phyloP scores from a whole-genome alignment of 2,329 filamentous ascomycete species.

The Colletotrichum musicola region DNA sequence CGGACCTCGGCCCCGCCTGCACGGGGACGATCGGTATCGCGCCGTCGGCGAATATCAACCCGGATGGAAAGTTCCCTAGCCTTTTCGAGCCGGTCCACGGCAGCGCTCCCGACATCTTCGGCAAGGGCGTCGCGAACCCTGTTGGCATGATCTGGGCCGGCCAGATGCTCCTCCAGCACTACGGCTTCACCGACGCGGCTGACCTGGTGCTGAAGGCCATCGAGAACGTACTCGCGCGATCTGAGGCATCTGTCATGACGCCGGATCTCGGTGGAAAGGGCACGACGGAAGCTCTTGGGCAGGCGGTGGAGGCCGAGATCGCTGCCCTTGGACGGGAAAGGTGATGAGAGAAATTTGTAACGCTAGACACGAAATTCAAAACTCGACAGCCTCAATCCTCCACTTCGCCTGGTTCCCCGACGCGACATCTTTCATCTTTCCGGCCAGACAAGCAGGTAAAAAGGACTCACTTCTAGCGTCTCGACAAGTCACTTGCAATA shows the following conservation, averaged over 20 bases:
- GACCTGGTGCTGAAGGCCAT: conserved; percentile 71
- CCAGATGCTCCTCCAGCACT: conserved; percentile 83
- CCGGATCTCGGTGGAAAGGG: conserved; percentile 48
- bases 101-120: conserved; percentile 79
- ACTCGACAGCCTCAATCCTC: too few species aligned
- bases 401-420: too few species aligned
- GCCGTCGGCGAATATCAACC: conserved; percentile 77
- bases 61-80: conserved; percentile 63
- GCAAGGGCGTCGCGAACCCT: conserved; percentile 79
- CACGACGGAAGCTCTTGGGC: conserved; percentile 43
- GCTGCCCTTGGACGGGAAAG: conserved; percentile 18
- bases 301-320: conserved; percentile 42
- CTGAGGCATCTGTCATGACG: conserved; percentile 47
- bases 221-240: conserved; percentile 71
- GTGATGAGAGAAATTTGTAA: background rate
- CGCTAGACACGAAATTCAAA: background rate
- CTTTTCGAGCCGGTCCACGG: conserved; percentile 81
- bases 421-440: too few species aligned
- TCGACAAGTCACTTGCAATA: too few species aligned
- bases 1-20: conserved; percentile 77
- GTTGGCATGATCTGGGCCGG: conserved; percentile 78
- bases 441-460: too few species aligned
- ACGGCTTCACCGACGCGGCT: conserved; percentile 44
- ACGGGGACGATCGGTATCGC: conserved; percentile 80
- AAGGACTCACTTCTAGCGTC: too few species aligned